Evolutionary conservation across 148 eudicot species (phyloP).

Genomic region (Vaccinium myrtillus): DNA sequence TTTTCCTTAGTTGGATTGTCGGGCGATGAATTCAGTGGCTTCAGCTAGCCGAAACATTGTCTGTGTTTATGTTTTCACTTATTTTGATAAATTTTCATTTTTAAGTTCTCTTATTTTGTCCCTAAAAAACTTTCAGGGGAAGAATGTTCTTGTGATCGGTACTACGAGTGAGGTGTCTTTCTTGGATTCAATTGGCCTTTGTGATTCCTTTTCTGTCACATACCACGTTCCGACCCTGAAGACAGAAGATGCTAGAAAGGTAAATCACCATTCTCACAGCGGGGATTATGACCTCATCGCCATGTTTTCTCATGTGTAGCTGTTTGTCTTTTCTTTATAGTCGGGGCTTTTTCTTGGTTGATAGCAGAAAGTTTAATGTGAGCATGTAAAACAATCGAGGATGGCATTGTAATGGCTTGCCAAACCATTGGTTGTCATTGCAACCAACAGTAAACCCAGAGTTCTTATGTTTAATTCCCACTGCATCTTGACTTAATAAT

Average conservation of each 20-base stretch:
- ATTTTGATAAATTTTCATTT: not conserved
- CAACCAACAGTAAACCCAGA: not conserved
- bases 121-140: conserved; percentile 51
- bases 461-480: not conserved
- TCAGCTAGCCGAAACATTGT: not conserved
- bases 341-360: not conserved
- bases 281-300: not conserved
- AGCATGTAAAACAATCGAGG: not conserved
- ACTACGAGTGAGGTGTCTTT: conserved; percentile 89
- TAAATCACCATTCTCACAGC: conserved; percentile 17
- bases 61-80: not conserved
- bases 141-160: conserved; percentile 84
- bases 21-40: conserved; percentile 7
- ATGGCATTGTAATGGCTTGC: not conserved
- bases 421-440: not conserved
- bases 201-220: conserved; percentile 85
- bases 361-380: not conserved
- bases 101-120: not conserved
- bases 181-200: conserved; percentile 82
- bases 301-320: not conserved
- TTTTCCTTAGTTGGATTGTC: not conserved
- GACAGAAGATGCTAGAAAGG: conserved; percentile 90
- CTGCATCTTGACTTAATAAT: not conserved
- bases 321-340: not conserved
- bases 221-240: conserved; percentile 77